A percentile compares a stretch with the other conserved stretches of the same genome.
phyloP scores from a whole-genome alignment of 1,139 yeast genomes.

The Spencermartinsiella ligniputridi region DNA sequence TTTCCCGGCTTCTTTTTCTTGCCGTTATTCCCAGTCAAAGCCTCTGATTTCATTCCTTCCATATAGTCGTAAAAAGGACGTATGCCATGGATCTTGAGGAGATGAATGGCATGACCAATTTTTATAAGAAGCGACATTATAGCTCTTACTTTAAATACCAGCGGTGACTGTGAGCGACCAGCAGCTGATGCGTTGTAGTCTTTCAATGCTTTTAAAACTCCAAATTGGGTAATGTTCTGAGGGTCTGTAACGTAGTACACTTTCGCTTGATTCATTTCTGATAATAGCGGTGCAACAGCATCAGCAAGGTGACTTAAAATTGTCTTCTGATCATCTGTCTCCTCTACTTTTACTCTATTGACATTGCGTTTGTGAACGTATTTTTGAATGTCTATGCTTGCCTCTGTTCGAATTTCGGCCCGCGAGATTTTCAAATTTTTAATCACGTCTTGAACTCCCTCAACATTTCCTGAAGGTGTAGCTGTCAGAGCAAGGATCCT shows the following conservation, averaged over 20 bases:
- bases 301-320: slow-evolving; percentile 49
- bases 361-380: slow-evolving; percentile 72
- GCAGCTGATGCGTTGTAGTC: slow-evolving; percentile 31
- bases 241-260: slow-evolving; percentile 65
- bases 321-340: slow-evolving; percentile 49
- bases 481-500: slow-evolving; percentile 88
- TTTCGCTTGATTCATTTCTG: slow-evolving; percentile 58
- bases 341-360: slow-evolving; percentile 52
- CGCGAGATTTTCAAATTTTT: slow-evolving; percentile 66
- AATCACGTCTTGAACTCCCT: slow-evolving; percentile 82
- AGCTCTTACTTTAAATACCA: slow-evolving; percentile 27
- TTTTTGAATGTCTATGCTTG: slow-evolving; percentile 69
- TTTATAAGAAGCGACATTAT: slow-evolving; percentile 53
- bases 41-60: slow-evolving; percentile 15
- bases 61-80: slow-evolving; percentile 60
- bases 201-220: slow-evolving; percentile 65
- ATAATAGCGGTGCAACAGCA: slow-evolving; percentile 63
- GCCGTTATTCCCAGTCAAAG: slow-evolving; percentile 13
- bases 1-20: slow-evolving; percentile 28
- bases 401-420: slow-evolving; percentile 83
- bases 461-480: slow-evolving; percentile 86
- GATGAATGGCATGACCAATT: slow-evolving; percentile 55
- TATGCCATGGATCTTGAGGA: slow-evolving; percentile 75
- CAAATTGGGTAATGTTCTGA: slow-evolving; percentile 61
- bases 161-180: slow-evolving; percentile 20